A percentile compares a stretch with the other conserved stretches of the same genome.
Evolutionary conservation across 2,329 filamentous ascomycete genomes (phyloP).

Genomic region (Diaporthe sp.): DNA sequence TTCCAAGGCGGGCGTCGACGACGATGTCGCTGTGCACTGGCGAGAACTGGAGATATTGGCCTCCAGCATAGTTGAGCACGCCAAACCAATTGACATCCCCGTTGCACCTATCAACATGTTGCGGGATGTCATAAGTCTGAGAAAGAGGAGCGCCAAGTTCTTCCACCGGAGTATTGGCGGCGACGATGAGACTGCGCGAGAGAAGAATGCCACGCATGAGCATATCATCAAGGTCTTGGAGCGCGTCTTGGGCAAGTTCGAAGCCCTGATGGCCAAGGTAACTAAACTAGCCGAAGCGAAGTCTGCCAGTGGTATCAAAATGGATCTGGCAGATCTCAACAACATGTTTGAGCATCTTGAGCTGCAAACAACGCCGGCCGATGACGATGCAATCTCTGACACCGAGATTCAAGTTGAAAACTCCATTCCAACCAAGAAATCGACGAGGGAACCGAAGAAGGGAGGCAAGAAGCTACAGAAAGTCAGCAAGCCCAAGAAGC

Average conservation of each 20-base stretch:
- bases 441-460: not conserved
- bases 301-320: not conserved
- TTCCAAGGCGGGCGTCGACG: no score
- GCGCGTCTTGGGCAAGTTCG: not conserved
- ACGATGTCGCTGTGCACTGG: no score
- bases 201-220: not conserved
- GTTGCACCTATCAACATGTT: no score
- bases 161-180: not conserved
- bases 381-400: not conserved
- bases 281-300: not conserved
- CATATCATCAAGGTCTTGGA: not conserved
- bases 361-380: not conserved
- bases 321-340: not conserved
- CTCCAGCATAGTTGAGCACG: no score
- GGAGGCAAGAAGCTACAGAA: not conserved
- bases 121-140: not conserved
- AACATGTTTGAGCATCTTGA: not conserved
- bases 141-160: not conserved
- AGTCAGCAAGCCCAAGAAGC: not conserved
- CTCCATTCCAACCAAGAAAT: not conserved
- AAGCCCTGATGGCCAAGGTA: not conserved
- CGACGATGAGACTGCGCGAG: not conserved
- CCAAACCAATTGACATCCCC: no score
- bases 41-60: no score
- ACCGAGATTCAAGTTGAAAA: not conserved